Conservation (phyloP, 228 moss, liverwort and hornwort species). For the Sphagnum fallax region DNA sequence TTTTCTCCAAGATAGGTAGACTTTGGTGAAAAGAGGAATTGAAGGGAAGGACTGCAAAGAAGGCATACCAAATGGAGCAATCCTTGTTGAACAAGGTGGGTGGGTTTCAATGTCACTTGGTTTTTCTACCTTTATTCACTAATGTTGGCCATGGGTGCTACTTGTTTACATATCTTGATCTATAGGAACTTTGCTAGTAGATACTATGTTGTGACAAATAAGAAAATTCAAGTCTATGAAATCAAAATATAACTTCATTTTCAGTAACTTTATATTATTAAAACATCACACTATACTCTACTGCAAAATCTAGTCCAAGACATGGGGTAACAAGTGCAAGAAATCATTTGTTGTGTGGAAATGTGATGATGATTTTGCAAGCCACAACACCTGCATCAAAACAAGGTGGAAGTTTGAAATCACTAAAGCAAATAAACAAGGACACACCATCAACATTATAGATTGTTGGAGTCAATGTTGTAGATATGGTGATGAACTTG, state of each 20-base stretch:
- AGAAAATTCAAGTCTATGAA: background rate
- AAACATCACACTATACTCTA: no score
- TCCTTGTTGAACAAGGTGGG: constrained; percentile 75
- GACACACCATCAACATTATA: constrained; percentile 43
- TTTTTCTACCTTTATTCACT: no score
- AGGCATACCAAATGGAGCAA: constrained; percentile 64
- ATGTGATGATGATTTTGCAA: constrained; percentile 7
- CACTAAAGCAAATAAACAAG: constrained; percentile 46
- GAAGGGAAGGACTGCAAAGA: constrained; percentile 50
- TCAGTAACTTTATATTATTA: background rate
- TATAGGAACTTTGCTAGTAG: no score
- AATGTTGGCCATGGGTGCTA: no score
- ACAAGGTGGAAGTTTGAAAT: constrained; percentile 62
- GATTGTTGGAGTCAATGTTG: constrained; percentile 39
- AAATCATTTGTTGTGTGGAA: background rate
- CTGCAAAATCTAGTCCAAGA: no score
- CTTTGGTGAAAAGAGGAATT: constrained; percentile 77
- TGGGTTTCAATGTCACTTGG: background rate
- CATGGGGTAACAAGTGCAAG: no score
- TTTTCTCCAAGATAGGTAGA: constrained; percentile 63
- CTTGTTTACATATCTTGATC: no score
- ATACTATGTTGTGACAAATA: no score
- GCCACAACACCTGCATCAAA: constrained; percentile 39
- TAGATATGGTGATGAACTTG: constrained; percentile 1
- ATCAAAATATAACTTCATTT: background rate